A percentile compares a stretch with the other conserved stretches of the same genome.
These are phyloP conservation scores for Gaeumannomyces sp. DNA, from an alignment of 2,329 filamentous ascomycete genomes.

Conservation along the genomic window DNA sequence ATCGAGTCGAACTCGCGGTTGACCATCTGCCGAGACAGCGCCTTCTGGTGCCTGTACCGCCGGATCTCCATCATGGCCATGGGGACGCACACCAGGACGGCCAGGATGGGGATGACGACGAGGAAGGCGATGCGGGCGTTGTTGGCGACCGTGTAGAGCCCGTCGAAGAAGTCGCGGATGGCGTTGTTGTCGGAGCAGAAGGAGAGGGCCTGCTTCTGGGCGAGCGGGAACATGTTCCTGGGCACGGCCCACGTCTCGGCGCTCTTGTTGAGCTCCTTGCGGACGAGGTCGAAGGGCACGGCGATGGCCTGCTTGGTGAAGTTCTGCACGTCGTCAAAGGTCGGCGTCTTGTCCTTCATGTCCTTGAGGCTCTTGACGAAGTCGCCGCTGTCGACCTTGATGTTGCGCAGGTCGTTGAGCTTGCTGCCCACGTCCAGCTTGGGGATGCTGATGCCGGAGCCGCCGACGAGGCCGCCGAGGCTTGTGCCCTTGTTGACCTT, in stretches of 20 bases:
- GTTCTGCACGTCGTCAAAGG: conserved; percentile 77
- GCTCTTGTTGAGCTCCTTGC: conserved; percentile 62
- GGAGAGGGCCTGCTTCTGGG: conserved; percentile 70
- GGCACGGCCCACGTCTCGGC: conserved; percentile 74
- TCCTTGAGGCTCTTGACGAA: conserved; percentile 64
- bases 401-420: conserved; percentile 60
- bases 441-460: conserved; percentile 13
- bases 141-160: conserved; percentile 59
- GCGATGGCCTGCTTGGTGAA: conserved; percentile 69
- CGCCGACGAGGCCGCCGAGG: conserved; percentile 35
- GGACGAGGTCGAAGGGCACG: conserved; percentile 76
- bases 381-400: conserved; percentile 60
- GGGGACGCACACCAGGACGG: conserved; percentile 65
- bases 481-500: conserved; percentile 48
- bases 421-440: conserved; percentile 52
- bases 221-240: conserved; percentile 70
- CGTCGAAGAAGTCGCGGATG: conserved; percentile 77
- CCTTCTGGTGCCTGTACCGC: conserved; percentile 67
- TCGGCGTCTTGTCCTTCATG: conserved; percentile 74
- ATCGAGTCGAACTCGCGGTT: conserved; percentile 67
- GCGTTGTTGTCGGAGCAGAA: conserved; percentile 86
- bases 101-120: conserved; percentile 64
- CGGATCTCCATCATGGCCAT: conserved; percentile 78
- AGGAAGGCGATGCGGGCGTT: conserved; percentile 70
- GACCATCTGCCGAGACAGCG: conserved; percentile 58